A percentile compares a stretch with the other conserved stretches of the same genome.
phyloP scores from a whole-genome alignment of 768 basidiomycete species.

The Podaxis mareebaensis region DNA sequence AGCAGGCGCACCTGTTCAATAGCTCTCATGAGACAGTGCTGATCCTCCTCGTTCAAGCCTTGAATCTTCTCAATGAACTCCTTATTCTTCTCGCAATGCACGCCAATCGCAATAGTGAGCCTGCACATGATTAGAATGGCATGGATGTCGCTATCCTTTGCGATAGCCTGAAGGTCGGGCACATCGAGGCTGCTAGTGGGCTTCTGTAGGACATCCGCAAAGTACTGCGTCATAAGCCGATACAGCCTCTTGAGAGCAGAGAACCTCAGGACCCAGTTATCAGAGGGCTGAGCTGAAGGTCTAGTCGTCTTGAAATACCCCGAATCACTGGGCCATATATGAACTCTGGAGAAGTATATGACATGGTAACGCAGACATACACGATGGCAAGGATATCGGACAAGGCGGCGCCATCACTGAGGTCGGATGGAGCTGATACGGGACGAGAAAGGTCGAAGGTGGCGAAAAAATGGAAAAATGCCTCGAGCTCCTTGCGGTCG shows the following conservation, averaged over 20 bases:
- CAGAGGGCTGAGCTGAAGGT: conserved; percentile 61
- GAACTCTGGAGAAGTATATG: conserved; percentile 5
- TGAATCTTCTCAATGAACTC: conserved; percentile 90
- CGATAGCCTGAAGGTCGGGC: conserved; percentile 84
- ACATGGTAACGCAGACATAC: conserved; percentile 44
- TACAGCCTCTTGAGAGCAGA: conserved; percentile 82
- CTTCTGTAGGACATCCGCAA: conserved; percentile 79
- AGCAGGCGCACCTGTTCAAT: conserved; percentile 76
- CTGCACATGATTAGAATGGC: conserved; percentile 78
- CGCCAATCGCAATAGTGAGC: conserved; percentile 81
- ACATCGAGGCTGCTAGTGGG: conserved; percentile 78
- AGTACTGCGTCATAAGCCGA: conserved; percentile 87
- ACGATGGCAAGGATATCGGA: conserved; percentile 75
- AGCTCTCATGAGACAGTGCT: conserved; percentile 89
- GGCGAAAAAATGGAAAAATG: conserved; percentile 80
- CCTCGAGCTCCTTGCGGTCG: conserved; percentile 56
- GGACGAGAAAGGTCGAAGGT: conserved; percentile 70
- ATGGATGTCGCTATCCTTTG: conserved; percentile 66
- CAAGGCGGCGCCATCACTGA: conserved; percentile 78
- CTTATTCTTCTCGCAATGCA: conserved; percentile 88
- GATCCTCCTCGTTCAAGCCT: conserved; percentile 75
- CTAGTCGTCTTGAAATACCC: conserved; percentile 74
- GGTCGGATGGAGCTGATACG: conserved; percentile 63
- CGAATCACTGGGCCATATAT: conserved; percentile 55
- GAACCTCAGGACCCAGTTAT: conserved; percentile 91